Conservation (phyloP, 164 flowering plant genomes). For the Dillenia suffruticosa region DNA sequence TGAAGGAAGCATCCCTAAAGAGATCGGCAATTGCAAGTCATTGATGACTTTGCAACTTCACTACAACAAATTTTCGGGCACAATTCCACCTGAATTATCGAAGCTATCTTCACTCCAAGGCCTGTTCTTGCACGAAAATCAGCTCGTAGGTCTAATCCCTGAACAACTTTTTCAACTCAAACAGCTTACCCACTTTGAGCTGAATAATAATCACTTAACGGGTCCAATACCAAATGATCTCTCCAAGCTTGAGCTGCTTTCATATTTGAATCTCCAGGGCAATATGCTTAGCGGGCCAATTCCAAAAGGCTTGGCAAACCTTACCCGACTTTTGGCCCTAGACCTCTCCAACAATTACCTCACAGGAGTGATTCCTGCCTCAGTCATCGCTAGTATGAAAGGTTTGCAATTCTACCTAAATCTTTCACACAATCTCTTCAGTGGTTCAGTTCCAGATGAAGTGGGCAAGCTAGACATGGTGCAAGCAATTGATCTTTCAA, state of each 20-base stretch:
- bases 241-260: conserved; percentile 51
- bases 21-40: conserved; percentile 45
- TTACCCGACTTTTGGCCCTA: conserved; percentile 31
- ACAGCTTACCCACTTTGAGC: conserved; percentile 36
- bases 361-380: conserved; percentile 49
- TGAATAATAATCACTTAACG: conserved; percentile 43
- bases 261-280: conserved; percentile 48
- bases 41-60: conserved; percentile 27
- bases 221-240: conserved; percentile 56
- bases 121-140: conserved; percentile 39
- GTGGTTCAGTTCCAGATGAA: conserved; percentile 53
- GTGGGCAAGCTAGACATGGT: conserved; percentile 63
- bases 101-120: conserved; percentile 61
- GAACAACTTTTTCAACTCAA: conserved; percentile 36
- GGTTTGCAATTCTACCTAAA: conserved; percentile 47
- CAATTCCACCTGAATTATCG: conserved; percentile 41
- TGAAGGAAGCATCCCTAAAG: conserved; percentile 40
- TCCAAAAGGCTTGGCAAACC: conserved; percentile 41
- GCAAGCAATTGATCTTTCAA: conserved; percentile 67
- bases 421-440: conserved; percentile 54
- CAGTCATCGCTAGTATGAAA: conserved; percentile 39
- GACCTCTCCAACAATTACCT: conserved; percentile 74
- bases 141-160: conserved; percentile 59
- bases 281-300: conserved; percentile 67
- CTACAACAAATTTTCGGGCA: conserved; percentile 40